phyloP scores from a whole-genome alignment of 495 filamentous ascomycete genomes.

The Paragyromitra xinjiangensis region DNA sequence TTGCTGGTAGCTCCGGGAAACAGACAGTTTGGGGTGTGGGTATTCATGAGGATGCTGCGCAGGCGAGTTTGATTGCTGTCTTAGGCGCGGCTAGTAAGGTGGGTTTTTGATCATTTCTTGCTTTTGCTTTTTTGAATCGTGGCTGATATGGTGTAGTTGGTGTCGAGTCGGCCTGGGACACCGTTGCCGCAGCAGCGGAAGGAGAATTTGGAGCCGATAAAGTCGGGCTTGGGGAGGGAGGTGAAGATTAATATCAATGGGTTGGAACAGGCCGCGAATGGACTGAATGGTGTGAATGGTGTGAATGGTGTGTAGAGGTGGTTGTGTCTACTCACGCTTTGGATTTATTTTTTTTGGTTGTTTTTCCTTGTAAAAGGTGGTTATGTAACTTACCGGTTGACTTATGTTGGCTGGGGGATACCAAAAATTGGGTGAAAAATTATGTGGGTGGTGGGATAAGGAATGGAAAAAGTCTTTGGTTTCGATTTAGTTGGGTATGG shows the following conservation, averaged over 20 bases:
- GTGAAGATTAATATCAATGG: conserved; percentile 53
- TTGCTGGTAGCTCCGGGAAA: conserved; percentile 65
- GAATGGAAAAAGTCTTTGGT: background rate
- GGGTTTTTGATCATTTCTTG: conserved; percentile 60
- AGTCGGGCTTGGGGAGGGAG: conserved; percentile 13
- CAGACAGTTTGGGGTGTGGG: conserved; percentile 92
- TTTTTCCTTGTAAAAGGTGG: background rate
- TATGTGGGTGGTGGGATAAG: background rate
- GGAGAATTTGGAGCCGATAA: conserved; percentile 27
- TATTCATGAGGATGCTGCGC: conserved; percentile 92
- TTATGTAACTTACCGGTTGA: background rate
- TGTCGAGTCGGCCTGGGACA: conserved; percentile 45
- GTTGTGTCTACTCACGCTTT: background rate
- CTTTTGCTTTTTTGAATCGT: background rate
- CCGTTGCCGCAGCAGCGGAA: conserved; percentile 37
- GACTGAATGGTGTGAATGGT: conserved; percentile 2
- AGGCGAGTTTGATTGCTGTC: conserved; percentile 88
- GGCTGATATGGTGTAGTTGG: conserved; percentile 24
- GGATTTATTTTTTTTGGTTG: background rate
- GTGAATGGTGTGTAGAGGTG: no score
- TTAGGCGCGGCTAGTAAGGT: conserved; percentile 89
- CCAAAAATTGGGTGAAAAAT: background rate
- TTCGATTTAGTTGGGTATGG: background rate
- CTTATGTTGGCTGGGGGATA: background rate
- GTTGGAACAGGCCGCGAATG: conserved; percentile 50